A percentile compares a stretch with the other conserved stretches of the same genome.
phyloP scores from a whole-genome alignment of 345 rosid genomes.

The Lepidium sativum region DNA sequence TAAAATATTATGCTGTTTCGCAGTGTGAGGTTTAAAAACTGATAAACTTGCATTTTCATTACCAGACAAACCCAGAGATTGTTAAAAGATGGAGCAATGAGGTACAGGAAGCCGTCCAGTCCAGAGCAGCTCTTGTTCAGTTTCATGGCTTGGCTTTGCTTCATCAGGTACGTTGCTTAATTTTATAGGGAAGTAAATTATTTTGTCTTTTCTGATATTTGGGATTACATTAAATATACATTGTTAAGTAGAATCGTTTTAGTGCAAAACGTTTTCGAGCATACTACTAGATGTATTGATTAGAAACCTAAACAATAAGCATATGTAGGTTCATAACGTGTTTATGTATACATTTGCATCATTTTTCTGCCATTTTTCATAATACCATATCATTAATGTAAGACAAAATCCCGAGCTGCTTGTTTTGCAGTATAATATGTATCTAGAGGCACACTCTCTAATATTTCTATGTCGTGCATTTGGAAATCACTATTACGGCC shows the following conservation, averaged over 20 bases:
- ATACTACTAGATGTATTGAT: neutral
- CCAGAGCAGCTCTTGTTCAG: conserved; percentile 96
- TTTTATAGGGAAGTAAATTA: neutral
- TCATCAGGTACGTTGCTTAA: conserved; percentile 55
- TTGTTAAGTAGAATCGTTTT: neutral
- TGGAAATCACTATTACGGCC: neutral
- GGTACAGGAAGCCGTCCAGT: conserved; percentile 97
- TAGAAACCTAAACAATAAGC: neutral
- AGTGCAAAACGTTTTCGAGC: neutral
- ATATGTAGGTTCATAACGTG: neutral
- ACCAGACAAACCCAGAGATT: conserved; percentile 77
- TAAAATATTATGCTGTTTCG: neutral
- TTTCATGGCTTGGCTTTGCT: conserved; percentile 90
- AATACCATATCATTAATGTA: neutral
- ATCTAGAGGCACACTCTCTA: neutral
- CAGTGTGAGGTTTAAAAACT: neutral
- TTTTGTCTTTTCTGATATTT: neutral
- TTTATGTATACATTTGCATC: neutral
- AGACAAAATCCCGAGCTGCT: neutral
- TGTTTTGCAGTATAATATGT: neutral
- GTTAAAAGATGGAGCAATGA: conserved; percentile 99
- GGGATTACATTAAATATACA: neutral
- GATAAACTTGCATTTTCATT: conserved; percentile 1
- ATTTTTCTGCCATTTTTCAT: neutral
- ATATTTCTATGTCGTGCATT: neutral